Base-by-base conservation (phyloP, 2,329 filamentous ascomycete species). In the Diaporthe longicolla region DNA sequence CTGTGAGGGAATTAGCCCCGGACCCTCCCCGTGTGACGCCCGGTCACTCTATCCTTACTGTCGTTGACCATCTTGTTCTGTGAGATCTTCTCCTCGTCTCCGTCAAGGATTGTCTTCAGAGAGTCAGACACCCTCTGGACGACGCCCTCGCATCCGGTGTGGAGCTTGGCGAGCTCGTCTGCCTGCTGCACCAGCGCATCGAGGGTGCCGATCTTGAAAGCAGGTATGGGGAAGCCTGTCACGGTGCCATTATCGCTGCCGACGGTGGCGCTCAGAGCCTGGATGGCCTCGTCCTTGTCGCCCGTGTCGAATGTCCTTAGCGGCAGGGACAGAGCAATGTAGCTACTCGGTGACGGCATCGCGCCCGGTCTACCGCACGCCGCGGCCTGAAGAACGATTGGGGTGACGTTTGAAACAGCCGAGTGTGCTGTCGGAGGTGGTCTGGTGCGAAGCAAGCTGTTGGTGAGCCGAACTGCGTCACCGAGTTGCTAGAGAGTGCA, bases 181-280 rank as follows among this genome's bases (percentile, higher is more conserved):
- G 97, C 97, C 84, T 99, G 96, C 85, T 98, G 94, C 58, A 99
- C 95, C 73, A 99, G 89, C 52, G 94, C 95, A 85, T 99, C 97
- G 50, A 99, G 89, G 0, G 97, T 98, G 74, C 97, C 97, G 82
- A 99, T 97, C 87, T 98, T 99, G 89, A 99, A 98, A 77, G 95
- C 93, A 26, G 97, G 97, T 76, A 98, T 93, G 73, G 90, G 86
- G 82, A 98, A 98, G 3, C 92, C 91, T 69, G 91, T 86, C 59
- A 95, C 93, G 70, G 89, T 91, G 81, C 93, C 95, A 83, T 94
- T 92, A 79, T 97, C 94, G 73, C 90, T 85, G 66, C 90, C 88
- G 72, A 98, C 88, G 55, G 92, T 94, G 72, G 92, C 86, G 78
- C 92, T 91, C 76, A 99, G 85, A 59, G 94, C 90, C 63, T 91